Conservation (phyloP, 2,329 filamentous ascomycete genomes). For the Diplodia sapinea region DNA sequence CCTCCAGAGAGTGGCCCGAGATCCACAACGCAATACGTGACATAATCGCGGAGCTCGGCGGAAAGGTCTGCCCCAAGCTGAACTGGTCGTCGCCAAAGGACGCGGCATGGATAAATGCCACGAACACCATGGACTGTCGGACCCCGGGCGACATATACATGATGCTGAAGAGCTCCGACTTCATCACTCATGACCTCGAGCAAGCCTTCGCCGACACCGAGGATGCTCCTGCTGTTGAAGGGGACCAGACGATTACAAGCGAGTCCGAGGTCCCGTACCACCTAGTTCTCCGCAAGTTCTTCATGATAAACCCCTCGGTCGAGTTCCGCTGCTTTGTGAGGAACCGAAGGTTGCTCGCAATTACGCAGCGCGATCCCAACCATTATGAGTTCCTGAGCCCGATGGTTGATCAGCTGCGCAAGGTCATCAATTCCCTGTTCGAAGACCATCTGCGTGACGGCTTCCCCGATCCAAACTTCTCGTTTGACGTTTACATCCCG, state of each 20-base stretch:
- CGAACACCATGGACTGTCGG: constrained; percentile 90
- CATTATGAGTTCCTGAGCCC: constrained; percentile 81
- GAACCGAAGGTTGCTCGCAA: constrained; percentile 75
- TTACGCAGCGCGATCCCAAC: constrained; percentile 89
- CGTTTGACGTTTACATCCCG: constrained; percentile 92
- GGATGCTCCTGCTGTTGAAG: constrained; percentile 31
- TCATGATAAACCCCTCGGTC: constrained; percentile 84
- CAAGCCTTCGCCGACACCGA: constrained; percentile 84
- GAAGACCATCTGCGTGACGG: constrained; percentile 72
- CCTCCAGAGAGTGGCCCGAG: constrained; percentile 65
- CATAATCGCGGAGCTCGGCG: constrained; percentile 80
- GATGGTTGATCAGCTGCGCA: constrained; percentile 69
- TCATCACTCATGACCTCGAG: constrained; percentile 91
- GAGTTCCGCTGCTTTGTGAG: constrained; percentile 98
- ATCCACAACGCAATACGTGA: constrained; percentile 78
- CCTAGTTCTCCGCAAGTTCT: constrained; percentile 85
- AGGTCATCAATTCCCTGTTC: constrained; percentile 79
- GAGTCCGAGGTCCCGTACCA: constrained; percentile 68
- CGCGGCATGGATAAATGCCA: constrained; percentile 85
- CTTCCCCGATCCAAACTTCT: constrained; percentile 83
- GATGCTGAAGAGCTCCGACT: constrained; percentile 91
- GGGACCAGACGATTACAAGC: constrained; percentile 42
- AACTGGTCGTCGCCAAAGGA: constrained; percentile 99
- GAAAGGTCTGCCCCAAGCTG: constrained; percentile 86
- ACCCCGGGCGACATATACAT: constrained; percentile 91